A percentile compares a stretch with the other conserved stretches of the same genome.
These are phyloP conservation scores for Trichophyton benhamiae DNA, from an alignment of 2,329 filamentous ascomycete species.

Conservation along the genomic window DNA sequence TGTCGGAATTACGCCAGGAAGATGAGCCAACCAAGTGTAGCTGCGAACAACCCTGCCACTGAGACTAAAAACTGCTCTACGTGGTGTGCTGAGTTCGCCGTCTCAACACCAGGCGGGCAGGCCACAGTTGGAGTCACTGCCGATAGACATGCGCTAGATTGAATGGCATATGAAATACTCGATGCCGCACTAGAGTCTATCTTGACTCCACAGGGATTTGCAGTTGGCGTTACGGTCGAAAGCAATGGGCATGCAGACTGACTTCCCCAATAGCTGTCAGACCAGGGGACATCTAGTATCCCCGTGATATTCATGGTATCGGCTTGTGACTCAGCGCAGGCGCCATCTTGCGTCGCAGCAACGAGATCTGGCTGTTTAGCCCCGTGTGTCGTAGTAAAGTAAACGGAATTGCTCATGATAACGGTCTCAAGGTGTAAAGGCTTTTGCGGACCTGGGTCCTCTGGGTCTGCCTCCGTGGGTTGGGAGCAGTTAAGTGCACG, in stretches of 20 bases:
- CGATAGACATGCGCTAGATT: background rate
- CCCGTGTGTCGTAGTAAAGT: background rate
- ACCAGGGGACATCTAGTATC: background rate
- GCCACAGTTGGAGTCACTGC: background rate
- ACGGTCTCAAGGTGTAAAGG: background rate
- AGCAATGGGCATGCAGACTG: background rate
- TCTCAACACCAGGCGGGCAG: background rate
- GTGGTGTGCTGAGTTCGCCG: background rate
- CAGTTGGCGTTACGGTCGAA: background rate
- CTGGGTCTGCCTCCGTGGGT: background rate
- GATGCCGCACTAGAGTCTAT: background rate
- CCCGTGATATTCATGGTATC: background rate
- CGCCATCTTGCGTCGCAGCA: background rate
- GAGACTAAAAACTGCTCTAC: background rate
- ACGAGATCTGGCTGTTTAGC: background rate
- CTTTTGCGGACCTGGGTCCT: background rate
- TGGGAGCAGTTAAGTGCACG: background rate
- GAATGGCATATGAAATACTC: constrained; percentile 4
- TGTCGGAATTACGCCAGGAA: background rate
- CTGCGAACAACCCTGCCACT: background rate
- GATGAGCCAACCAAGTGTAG: background rate
- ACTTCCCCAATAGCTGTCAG: background rate
- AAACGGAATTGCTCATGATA: background rate
- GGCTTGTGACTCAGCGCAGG: background rate
- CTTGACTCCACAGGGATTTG: constrained; percentile 4